Evolutionary conservation across 352 stramenopile species (phyloP), one percentile per base, ranked within the genome.

Genomic region (Blastocystis sp.): DNA sequence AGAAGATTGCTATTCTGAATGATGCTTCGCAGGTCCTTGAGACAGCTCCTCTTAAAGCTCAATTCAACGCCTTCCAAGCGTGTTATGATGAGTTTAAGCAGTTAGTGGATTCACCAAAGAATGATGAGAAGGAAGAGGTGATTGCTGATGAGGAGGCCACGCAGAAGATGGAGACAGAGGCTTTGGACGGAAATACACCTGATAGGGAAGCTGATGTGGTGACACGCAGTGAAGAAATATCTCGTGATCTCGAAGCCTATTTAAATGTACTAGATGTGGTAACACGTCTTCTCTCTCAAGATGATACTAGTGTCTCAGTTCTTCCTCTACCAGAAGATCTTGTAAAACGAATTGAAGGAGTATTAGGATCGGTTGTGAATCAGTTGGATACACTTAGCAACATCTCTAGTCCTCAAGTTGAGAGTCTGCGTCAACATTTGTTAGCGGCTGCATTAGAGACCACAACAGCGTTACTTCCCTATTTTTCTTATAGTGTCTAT

Each of bases 211-310:
- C 33, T 7, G 70, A 27, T 13, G 15, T 81, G 19, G 70, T 81
- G 1, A 27, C 37, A 56, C 6, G 62, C 27, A 56, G 19, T 17
- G 22, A 60, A 56, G 27, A 33, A 3, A 27, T 60, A 0, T 44
- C 70, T 17, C 70, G 62, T 33, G n/a, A 81, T 51, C 33, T 81
- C 15, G 22, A 56, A 7, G 48, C 37, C 4, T 60, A 60, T 64
- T 51, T 81, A 0, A 64, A 51, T 37, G 70, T 81, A 27, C 13
- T 81, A 19, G 70, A 81, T 22, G 70, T 81, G 70, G n/a, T 51
- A 3, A 44, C 44, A 4, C 70, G 70, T 51, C n/a, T 81, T 22
- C 48, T 81, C 22, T 59, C 70, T 0, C 44, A 24, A 24, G 70
- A 60, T 3, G 48, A 60, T 42, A 15, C 60, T 9, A 13, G 17